Evolutionary conservation across 1,284 basidiomycete genomes (phyloP), one percentile per base, ranked within the genome.

Genomic region (Ustanciosporium gigantosporum): DNA sequence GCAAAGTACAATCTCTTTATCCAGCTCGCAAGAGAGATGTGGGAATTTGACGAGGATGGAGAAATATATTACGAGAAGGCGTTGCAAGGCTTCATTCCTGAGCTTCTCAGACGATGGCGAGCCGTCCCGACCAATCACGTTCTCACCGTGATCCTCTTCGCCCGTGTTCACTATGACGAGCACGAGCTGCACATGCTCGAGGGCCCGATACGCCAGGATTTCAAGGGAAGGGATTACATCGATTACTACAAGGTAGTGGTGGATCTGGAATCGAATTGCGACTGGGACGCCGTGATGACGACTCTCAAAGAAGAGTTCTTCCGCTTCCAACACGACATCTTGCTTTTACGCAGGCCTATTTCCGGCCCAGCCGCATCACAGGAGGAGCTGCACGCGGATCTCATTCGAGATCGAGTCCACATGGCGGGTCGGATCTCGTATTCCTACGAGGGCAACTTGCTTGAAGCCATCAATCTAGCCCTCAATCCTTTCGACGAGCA

Each of bases 21-120:
- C 43, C 93, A 97, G 81, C 87, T 99, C 14, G 93, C 91, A 71
- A 84, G 87, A 42, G 95, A 99, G 77, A 86, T 96, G 56, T 98
- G 91, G 91, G 89, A 95, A 66, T 99, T 98, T 77, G 87, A 93
- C 46, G 91, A 91, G 41, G 94, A 97, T 67, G 95, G 95, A 17
- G 78, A 79, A 45, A 71, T 79, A 36, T 95, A 90, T 79, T 91
- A 91, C 71, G 94, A 97, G 79, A 97, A 98, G 80, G 89, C 95
- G 23, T 86, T 96, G 1, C 91, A 95, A 66, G 80, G 81, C 76
- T 79, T 75, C 49, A 60, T 76, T 11, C 75, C 76, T 2, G 74
- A 75, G 21, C 60, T 78, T 13, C 53, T 73, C 6, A 59, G 47
- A 56, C 56, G 56, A 3, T 85, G 53, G 87, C 88, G 64, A 83